A percentile compares a stretch with the other conserved stretches of the same genome.
Conservation (phyloP, 2,329 filamentous ascomycete species). For the Claviceps citrina region DNA sequence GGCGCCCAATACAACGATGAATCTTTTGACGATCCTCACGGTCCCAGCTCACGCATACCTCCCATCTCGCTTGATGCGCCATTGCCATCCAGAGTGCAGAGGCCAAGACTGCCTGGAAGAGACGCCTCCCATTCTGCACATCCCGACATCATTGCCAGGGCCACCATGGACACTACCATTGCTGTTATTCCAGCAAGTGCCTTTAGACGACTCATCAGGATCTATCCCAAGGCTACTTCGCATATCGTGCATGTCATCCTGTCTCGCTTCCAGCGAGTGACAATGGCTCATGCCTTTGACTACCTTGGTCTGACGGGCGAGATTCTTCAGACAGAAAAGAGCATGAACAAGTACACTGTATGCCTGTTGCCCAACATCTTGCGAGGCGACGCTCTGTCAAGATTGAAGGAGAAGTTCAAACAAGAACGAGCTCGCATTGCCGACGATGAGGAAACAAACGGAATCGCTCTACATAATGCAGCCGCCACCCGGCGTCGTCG, state of each 20-base stretch:
- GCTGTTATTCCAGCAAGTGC: conserved; percentile 95
- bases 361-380: conserved; percentile 86
- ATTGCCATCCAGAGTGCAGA: conserved; percentile 15
- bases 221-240: conserved; percentile 90
- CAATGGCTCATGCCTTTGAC: conserved; percentile 81
- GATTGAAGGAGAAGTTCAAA: conserved; percentile 85
- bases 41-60: conserved; percentile 42
- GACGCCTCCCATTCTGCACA: conserved; percentile 61
- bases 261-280: conserved; percentile 85
- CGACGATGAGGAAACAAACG: conserved; percentile 65
- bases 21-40: conserved; percentile 4
- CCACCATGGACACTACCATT: conserved; percentile 92
- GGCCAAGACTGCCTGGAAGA: conserved; percentile 28
- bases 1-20: conserved; percentile 9
- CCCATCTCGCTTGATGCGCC: conserved; percentile 54
- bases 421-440: conserved; percentile 70
- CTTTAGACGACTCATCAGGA: conserved; percentile 77
- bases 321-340: conserved; percentile 79
- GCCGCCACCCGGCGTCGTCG: conserved; percentile 47
- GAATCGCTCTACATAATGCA: conserved; percentile 86
- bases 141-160: conserved; percentile 91
- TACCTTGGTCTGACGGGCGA: conserved; percentile 87
- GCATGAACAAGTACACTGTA: conserved; percentile 83
- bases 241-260: conserved; percentile 97
- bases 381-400: conserved; percentile 63